Percentiles rank a stretch among this genome's conserved stretches.
These are phyloP conservation scores for Dioscorea cayenensis DNA, from an alignment of 116 monocot species.

Conservation along the genomic window DNA sequence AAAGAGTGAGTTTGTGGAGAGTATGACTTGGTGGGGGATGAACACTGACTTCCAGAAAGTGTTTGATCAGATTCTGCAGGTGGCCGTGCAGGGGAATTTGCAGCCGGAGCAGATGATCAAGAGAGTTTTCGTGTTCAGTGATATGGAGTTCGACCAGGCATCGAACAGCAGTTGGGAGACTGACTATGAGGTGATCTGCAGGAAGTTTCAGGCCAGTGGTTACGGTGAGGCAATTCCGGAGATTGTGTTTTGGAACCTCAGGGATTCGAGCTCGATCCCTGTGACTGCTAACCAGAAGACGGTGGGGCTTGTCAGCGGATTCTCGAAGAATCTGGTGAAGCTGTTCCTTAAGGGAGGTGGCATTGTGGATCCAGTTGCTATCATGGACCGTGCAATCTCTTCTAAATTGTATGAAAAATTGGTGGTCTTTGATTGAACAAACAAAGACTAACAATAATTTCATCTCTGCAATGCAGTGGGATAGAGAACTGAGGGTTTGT, in stretches of 20 bases:
- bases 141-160: constrained; percentile 74
- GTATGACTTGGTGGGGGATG: no score
- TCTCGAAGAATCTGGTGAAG: constrained; percentile 49
- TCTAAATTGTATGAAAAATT: constrained; percentile 29
- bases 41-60: constrained; percentile 50
- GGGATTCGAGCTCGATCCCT: constrained; percentile 29
- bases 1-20: constrained; percentile 26
- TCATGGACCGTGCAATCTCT: constrained; percentile 37
- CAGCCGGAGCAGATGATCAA: constrained; percentile 48
- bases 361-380: constrained; percentile 7
- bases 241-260: constrained; percentile 48
- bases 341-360: constrained; percentile 31
- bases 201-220: constrained; percentile 37
- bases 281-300: constrained; percentile 24
- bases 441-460: no score
- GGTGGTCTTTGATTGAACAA: constrained; percentile 15
- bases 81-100: constrained; percentile 24
- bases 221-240: constrained; percentile 41
- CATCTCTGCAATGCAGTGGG: no score
- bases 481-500: no score
- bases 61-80: constrained; percentile 45
- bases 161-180: constrained; percentile 39
- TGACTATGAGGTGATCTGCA: constrained; percentile 44
- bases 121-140: constrained; percentile 78
- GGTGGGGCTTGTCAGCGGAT: constrained; percentile 45